These are phyloP conservation scores for Phialophora chinensis DNA, from an alignment of 2,329 filamentous ascomycete species.

Conservation along the genomic window DNA sequence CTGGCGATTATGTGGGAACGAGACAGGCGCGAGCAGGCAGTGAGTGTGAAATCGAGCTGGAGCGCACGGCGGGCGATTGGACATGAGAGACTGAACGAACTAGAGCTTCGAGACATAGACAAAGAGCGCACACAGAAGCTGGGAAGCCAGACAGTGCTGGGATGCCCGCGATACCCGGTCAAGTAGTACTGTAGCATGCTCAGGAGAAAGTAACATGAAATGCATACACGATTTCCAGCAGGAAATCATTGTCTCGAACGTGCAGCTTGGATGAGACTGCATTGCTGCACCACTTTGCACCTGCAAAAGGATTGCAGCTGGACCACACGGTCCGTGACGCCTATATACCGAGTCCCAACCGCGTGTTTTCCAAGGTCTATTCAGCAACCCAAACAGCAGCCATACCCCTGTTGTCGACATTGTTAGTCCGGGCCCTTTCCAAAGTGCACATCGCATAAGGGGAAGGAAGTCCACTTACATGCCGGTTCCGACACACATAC, in stretches of 20 bases:
- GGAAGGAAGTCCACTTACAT: constrained; percentile 60
- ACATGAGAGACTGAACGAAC: neutral
- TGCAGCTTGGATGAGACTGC: neutral
- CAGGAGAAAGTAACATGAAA: neutral
- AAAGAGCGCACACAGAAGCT: neutral
- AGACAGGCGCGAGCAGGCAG: neutral
- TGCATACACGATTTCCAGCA: neutral
- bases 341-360: neutral
- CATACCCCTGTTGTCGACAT: constrained; percentile 65
- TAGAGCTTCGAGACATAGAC: neutral
- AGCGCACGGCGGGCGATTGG: neutral
- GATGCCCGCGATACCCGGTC: neutral
- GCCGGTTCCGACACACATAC: constrained; percentile 95
- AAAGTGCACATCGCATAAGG: neutral
- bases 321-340: neutral
- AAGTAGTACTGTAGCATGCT: neutral
- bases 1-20: too few relatives aligned
- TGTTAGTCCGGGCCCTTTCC: constrained; percentile 6
- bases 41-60: neutral
- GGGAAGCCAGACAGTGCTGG: neutral
- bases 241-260: neutral
- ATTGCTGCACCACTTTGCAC: neutral
- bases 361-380: constrained; percentile 55
- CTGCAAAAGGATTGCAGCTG: neutral
- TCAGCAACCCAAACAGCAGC: constrained; percentile 95